Conservation (phyloP, 768 basidiomycete species). For the Boletus vinaceobasis region DNA sequence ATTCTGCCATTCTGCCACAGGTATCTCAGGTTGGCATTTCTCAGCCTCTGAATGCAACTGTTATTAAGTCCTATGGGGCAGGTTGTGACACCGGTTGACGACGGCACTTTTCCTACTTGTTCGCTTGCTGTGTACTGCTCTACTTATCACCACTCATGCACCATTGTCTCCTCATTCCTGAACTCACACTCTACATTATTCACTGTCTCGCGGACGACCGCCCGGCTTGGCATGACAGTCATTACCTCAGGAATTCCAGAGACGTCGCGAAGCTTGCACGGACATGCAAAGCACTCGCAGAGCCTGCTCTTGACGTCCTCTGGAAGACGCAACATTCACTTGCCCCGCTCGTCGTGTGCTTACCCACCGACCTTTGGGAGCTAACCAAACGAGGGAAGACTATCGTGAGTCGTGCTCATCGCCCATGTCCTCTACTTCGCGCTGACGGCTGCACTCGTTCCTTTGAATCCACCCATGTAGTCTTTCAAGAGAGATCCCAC, state of each 20-base stretch:
- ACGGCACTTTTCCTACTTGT: not conserved
- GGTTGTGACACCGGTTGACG: not conserved
- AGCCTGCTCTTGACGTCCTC: constrained; percentile 30
- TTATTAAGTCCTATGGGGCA: not conserved
- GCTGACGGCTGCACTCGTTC: not conserved
- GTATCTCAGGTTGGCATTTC: not conserved
- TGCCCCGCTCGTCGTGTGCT: constrained; percentile 27
- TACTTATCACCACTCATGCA: constrained; percentile 20
- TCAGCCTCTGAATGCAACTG: not conserved
- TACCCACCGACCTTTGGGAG: constrained; percentile 26
- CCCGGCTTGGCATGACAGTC: constrained; percentile 11
- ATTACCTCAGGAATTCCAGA: constrained; percentile 16
- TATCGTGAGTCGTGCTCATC: constrained; percentile 18
- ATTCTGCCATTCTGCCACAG: not conserved
- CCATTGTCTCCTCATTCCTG: constrained; percentile 28
- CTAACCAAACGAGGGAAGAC: constrained; percentile 13
- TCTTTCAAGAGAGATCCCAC: constrained; percentile 19
- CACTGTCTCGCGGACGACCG: constrained; percentile 23
- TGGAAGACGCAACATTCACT: constrained; percentile 31
- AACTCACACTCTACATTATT: constrained; percentile 25
- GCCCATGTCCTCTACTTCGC: not conserved
- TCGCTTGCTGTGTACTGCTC: not conserved
- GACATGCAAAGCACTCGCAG: constrained; percentile 29
- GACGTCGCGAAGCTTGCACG: constrained; percentile 28
- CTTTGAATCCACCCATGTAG: constrained; percentile 4